A percentile compares a stretch with the other conserved stretches of the same genome.
Evolutionary conservation across 1,139 yeast species (phyloP).

Genomic region (Sugiyamaella grinbergsii): DNA sequence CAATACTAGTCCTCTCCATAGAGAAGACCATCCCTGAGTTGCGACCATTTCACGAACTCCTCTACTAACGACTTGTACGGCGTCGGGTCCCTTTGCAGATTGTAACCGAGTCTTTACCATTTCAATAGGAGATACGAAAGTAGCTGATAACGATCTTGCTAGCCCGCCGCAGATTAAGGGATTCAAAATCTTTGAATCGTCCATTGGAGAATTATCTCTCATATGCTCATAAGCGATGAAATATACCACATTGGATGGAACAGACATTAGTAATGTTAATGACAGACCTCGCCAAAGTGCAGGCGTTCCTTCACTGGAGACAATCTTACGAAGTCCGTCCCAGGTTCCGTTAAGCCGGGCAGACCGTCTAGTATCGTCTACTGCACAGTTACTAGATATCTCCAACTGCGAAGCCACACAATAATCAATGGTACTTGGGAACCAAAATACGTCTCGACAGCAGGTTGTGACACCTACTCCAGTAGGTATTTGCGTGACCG

Average conservation of each 20-base stretch:
- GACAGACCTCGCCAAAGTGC: constrained; percentile 92
- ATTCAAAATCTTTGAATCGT: constrained; percentile 51
- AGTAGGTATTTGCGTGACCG: constrained; percentile 34
- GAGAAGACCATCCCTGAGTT: constrained; percentile 59
- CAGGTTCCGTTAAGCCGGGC: constrained; percentile 57
- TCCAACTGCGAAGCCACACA: constrained; percentile 44
- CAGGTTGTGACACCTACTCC: constrained; percentile 44
- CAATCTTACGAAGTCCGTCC: constrained; percentile 70
- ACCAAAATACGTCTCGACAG: constrained; percentile 47
- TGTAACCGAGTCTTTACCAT: constrained; percentile 85
- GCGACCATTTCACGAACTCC: constrained; percentile 61
- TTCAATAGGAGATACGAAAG: constrained; percentile 85
- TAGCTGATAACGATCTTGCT: constrained; percentile 83
- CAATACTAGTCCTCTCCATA: constrained; percentile 82
- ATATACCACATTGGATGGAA: constrained; percentile 91
- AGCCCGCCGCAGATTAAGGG: constrained; percentile 85
- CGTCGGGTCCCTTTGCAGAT: constrained; percentile 52
- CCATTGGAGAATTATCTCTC: constrained; percentile 70
- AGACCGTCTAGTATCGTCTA: constrained; percentile 38
- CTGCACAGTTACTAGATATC: constrained; percentile 37
- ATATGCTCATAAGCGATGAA: constrained; percentile 91
- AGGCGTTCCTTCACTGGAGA: constrained; percentile 67
- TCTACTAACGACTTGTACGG: constrained; percentile 47
- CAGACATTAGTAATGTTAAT: constrained; percentile 80
- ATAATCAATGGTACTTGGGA: constrained; percentile 45